Conservation (phyloP, 129 eudicot species). For the Calendula officinalis region DNA sequence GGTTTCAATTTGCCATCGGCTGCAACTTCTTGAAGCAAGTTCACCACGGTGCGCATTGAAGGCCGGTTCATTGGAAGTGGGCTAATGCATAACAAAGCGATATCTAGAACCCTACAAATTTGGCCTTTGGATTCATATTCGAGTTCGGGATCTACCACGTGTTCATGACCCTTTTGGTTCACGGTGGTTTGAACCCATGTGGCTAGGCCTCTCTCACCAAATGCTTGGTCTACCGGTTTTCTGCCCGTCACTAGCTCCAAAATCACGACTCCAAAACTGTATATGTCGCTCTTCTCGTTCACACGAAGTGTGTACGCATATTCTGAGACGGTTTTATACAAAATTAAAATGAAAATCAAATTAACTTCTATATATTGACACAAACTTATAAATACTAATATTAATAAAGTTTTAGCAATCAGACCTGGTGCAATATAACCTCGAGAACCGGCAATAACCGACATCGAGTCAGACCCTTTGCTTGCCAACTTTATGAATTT, state of each 20-base stretch:
- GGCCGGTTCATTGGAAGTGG: slow-evolving; percentile 76
- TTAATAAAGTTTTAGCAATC: not conserved
- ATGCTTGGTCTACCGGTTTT: slow-evolving; percentile 54
- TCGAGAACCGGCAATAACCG: slow-evolving; percentile 88
- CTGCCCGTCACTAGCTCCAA: slow-evolving; percentile 81
- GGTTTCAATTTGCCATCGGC: slow-evolving; percentile 27
- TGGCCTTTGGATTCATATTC: slow-evolving; percentile 50
- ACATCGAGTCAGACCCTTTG: slow-evolving; percentile 69
- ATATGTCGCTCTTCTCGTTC: slow-evolving; percentile 86
- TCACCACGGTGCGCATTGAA: slow-evolving; percentile 80
- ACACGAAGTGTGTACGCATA: slow-evolving; percentile 91
- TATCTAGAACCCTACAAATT: slow-evolving; percentile 56
- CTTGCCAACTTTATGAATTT: slow-evolving; percentile 43
- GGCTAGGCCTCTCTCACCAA: slow-evolving; percentile 70
- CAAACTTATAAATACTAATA: not conserved
- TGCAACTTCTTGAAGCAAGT: slow-evolving; percentile 58
- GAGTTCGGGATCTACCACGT: slow-evolving; percentile 57
- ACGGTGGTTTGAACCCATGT: slow-evolving; percentile 60
- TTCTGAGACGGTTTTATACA: slow-evolving; percentile 36
- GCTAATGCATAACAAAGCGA: slow-evolving; percentile 64
- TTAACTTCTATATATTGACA: not conserved
- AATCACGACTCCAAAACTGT: slow-evolving; percentile 88
- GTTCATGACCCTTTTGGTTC: slow-evolving; percentile 54
- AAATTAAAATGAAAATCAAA: not conserved
- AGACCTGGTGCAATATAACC: slow-evolving; percentile 98